A percentile compares a stretch with the other conserved stretches of the same genome.
These are phyloP conservation scores for Cicer judaicum DNA, from an alignment of 306 rosid genomes.

Conservation along the genomic window DNA sequence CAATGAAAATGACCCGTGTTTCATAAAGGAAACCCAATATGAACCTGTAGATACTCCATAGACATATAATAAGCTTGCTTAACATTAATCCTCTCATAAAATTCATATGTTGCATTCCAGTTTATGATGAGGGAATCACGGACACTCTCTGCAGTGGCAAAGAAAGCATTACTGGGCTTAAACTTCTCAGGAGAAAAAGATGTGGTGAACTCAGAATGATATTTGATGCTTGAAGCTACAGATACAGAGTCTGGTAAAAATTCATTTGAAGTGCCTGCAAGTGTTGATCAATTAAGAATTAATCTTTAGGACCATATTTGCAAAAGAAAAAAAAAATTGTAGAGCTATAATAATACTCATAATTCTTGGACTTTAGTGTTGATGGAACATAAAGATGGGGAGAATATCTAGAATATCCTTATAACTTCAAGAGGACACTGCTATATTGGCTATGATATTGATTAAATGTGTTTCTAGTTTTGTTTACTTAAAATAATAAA, in stretches of 20 bases:
- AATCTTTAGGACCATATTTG: slow-evolving; percentile 5
- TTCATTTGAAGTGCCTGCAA: slow-evolving; percentile 48
- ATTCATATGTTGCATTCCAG: slow-evolving; percentile 79
- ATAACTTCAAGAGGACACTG: slow-evolving; percentile 22
- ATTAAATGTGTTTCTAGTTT: slow-evolving; percentile 13
- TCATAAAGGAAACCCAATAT: slow-evolving; percentile 43
- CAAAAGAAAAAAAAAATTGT: neutral
- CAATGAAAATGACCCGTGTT: slow-evolving; percentile 22
- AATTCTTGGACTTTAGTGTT: slow-evolving; percentile 14
- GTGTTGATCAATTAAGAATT: slow-evolving; percentile 27
- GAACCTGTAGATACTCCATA: slow-evolving; percentile 96
- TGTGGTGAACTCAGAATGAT: slow-evolving; percentile 90
- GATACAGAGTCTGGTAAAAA: slow-evolving; percentile 69
- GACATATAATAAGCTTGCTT: slow-evolving; percentile 97
- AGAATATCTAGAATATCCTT: neutral
- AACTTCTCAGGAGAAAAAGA: slow-evolving; percentile 75
- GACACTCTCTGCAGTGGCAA: slow-evolving; percentile 89
- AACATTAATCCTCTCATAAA: slow-evolving; percentile 65
- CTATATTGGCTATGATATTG: slow-evolving; percentile 24
- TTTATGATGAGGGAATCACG: slow-evolving; percentile 82
- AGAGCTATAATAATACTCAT: neutral
- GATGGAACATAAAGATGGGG: slow-evolving; percentile 22
- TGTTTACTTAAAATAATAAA: slow-evolving; percentile 17
- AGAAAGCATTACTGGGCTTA: slow-evolving; percentile 75
- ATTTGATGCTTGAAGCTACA: slow-evolving; percentile 81